phyloP scores from a whole-genome alignment of 2,329 filamentous ascomycete genomes.

The Capronia epimyces region DNA sequence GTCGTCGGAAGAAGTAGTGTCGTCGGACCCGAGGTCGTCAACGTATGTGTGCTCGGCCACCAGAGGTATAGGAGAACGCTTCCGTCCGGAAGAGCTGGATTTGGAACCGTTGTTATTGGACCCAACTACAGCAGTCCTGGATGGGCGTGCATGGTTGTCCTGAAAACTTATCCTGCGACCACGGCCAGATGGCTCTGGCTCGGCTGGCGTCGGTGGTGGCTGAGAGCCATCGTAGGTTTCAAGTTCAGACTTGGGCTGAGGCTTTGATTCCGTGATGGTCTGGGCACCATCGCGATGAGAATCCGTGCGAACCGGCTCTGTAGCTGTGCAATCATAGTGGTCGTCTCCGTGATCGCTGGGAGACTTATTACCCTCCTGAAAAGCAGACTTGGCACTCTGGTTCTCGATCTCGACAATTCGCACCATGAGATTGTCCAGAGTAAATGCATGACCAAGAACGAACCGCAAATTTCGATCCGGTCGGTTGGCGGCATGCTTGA shows the following conservation, averaged over 20 bases:
- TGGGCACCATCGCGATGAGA: background rate
- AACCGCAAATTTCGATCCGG: slow-evolving; percentile 26
- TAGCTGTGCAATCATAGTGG: slow-evolving; percentile 18
- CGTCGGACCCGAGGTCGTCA: slow-evolving; percentile 10
- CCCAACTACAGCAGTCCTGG: slow-evolving; percentile 9
- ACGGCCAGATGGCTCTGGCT: slow-evolving; percentile 2
- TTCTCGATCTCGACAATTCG: slow-evolving; percentile 28
- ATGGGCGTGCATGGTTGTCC: slow-evolving; percentile 22
- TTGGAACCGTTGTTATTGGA: slow-evolving; percentile 4
- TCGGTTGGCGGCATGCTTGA: slow-evolving; percentile 24
- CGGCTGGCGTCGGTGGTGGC: background rate
- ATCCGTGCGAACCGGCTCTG: too few species aligned
- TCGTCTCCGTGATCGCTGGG: slow-evolving; percentile 10
- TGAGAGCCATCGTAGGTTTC: background rate
- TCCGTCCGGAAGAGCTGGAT: slow-evolving; percentile 9
- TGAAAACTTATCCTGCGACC: slow-evolving; percentile 23
- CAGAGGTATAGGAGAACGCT: slow-evolving; percentile 17
- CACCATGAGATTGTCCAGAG: slow-evolving; percentile 25
- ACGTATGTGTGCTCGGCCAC: background rate
- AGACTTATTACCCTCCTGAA: slow-evolving; percentile 12
- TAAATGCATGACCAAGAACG: slow-evolving; percentile 27
- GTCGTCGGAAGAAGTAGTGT: slow-evolving; percentile 18
- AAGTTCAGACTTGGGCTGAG: too few species aligned
- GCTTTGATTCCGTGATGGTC: too few species aligned
- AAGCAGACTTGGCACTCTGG: slow-evolving; percentile 16